Evolutionary conservation across 2,329 filamentous ascomycete species (phyloP), one percentile per base, ranked within the genome.

Genomic region (Capronia americana): DNA sequence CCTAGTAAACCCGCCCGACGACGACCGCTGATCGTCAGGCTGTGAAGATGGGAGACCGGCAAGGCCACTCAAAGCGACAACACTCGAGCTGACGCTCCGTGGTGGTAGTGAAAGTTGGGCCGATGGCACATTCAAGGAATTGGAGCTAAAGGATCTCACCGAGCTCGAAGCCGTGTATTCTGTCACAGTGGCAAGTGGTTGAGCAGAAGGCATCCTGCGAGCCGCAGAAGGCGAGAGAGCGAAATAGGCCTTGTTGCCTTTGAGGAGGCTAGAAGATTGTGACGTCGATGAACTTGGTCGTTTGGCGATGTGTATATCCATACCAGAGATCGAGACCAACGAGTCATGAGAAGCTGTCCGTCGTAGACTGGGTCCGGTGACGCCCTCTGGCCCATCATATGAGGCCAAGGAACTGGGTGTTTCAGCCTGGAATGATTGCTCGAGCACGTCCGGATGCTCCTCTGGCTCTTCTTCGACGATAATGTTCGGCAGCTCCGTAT

Each of bases 271-370:
- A 4, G 65, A 63, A 4, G 65, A 62, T 20, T 63, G 69, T 68
- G 81, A 81, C 20, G 89, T 86, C 65, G 95, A 85, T 73, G 96
- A 92, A 38, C 90, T 92, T 0, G 92, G 92, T 3, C 91, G 87
- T 1, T 85, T 84, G 73, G 90, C 89, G 4, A 96, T 93, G 76
- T 96, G 93, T 57, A 97, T 96, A 75, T 97, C 94, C 76, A 97
- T 89, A 1, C 92, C 93, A 0, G 89, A 87, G 1, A 97, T 85
- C 0, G 93, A 97, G 71, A 97, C 86, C 68, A 97, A 89, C 20
- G 92, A 96, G 76, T 97, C 93, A 72, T 96, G 92, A 1, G 93
- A 97, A 1, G 88, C 76, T 2, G 88, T 84, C 34, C 90, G 88
- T 48, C 87, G 90, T 3, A 93, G 60, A 17, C 30, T 32, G 8